Conservation (phyloP, 1,284 basidiomycete genomes). For the Coriolopsis trogii region DNA sequence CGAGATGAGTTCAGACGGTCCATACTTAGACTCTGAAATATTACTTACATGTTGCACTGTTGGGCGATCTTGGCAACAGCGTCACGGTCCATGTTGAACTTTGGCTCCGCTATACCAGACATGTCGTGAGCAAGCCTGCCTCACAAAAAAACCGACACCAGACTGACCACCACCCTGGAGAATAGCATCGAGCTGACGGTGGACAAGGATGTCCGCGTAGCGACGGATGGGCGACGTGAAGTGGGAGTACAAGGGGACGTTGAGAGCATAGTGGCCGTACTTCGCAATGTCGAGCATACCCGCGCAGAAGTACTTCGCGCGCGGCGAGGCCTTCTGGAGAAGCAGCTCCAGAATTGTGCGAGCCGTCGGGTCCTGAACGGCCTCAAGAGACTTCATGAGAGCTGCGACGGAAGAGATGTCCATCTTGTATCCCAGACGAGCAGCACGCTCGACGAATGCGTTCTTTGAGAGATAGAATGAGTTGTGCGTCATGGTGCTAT, state of each 20-base stretch:
- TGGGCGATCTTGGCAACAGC: conserved; percentile 97
- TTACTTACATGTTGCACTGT: conserved; percentile 89
- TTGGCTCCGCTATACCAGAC: conserved; percentile 63
- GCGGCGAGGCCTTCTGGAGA: conserved; percentile 86
- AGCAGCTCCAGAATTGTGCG: conserved; percentile 80
- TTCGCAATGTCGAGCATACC: conserved; percentile 99
- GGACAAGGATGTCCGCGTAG: conserved; percentile 95
- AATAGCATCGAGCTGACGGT: conserved; percentile 95
- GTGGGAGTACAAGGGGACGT: conserved; percentile 93
- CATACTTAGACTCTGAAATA: neutral
- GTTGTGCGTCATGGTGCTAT: neutral
- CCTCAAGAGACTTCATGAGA: conserved; percentile 83
- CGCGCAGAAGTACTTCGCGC: conserved; percentile 97
- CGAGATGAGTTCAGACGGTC: neutral
- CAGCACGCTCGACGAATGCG: conserved; percentile 78
- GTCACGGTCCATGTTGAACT: conserved; percentile 97
- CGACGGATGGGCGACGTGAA: conserved; percentile 95
- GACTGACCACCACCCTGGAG: conserved; percentile 67
- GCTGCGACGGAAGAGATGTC: conserved; percentile 82
- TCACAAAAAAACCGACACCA: neutral
- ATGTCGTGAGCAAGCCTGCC: conserved; percentile 7
- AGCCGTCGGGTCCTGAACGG: conserved; percentile 73
- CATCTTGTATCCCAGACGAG: conserved; percentile 82
- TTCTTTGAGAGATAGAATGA: conserved; percentile 51
- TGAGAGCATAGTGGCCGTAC: conserved; percentile 93